A percentile compares a stretch with the other conserved stretches of the same genome.
phyloP scores from a whole-genome alignment of 768 basidiomycete species.

The Piloderma croceum region DNA sequence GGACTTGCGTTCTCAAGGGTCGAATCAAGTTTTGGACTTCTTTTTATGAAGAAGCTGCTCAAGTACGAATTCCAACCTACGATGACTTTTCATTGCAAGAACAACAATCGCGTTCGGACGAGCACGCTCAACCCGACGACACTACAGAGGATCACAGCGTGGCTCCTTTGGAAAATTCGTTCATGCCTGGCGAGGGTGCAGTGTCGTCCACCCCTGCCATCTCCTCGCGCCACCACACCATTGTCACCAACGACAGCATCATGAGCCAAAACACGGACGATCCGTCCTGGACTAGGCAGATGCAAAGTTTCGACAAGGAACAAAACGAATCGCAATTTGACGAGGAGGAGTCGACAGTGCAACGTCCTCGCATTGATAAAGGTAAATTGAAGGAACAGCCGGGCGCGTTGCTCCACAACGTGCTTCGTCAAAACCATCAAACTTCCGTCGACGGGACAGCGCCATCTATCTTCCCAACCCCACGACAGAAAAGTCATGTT shows the following conservation, averaged over 20 bases:
- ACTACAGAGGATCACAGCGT: constrained; percentile 30
- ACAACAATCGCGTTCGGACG: constrained; percentile 35
- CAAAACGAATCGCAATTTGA: constrained; percentile 23
- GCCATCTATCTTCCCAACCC: constrained; percentile 25
- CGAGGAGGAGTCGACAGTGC: background rate
- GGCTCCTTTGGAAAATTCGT: constrained; percentile 62
- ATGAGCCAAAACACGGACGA: constrained; percentile 33
- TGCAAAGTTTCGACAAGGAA: constrained; percentile 50
- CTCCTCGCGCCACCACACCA: constrained; percentile 25
- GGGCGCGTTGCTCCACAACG: constrained; percentile 41
- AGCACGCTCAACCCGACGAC: constrained; percentile 18
- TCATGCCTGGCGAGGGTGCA: constrained; percentile 66
- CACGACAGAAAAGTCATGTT: constrained; percentile 28
- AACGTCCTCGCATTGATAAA: constrained; percentile 25
- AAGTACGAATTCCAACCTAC: constrained; percentile 72
- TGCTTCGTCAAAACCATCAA: constrained; percentile 48
- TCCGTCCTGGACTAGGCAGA: constrained; percentile 65
- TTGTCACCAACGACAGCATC: constrained; percentile 37
- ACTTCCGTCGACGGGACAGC: constrained; percentile 9
- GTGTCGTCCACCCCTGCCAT: constrained; percentile 77
- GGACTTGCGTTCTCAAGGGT: background rate
- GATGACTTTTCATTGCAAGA: constrained; percentile 65
- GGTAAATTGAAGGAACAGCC: constrained; percentile 42
- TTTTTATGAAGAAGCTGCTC: constrained; percentile 92
- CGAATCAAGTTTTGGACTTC: constrained; percentile 82